Evolutionary conservation across 805 yeast species (phyloP).

Genomic region (Teunomyces gatunensis): DNA sequence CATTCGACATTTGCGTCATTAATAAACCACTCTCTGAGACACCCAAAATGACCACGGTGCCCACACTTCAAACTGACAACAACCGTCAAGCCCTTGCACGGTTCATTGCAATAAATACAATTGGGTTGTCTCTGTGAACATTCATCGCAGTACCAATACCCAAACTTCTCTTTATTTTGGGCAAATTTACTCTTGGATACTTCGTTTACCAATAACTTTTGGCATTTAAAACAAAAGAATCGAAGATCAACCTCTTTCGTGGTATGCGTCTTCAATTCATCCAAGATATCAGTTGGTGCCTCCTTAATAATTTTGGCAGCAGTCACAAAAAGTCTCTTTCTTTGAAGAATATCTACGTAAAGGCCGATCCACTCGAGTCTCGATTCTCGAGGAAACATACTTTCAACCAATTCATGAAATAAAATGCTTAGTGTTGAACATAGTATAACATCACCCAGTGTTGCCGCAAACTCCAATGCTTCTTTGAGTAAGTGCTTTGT

Average conservation of each 20-base stretch:
- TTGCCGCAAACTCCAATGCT: conserved; percentile 52
- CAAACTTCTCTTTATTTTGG: conserved; percentile 39
- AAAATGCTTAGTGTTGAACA: conserved; percentile 56
- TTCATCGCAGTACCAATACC: conserved; percentile 82
- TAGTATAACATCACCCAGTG: conserved; percentile 64
- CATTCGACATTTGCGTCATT: conserved; percentile 65
- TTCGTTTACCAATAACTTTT: conserved; percentile 59
- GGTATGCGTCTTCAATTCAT: conserved; percentile 29
- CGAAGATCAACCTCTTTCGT: conserved; percentile 35
- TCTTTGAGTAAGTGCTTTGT: conserved; percentile 48
- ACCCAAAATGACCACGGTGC: conserved; percentile 80
- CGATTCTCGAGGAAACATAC: conserved; percentile 20
- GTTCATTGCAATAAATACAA: conserved; percentile 78
- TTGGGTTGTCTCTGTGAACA: conserved; percentile 60
- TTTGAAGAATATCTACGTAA: conserved; percentile 54
- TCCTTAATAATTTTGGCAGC: conserved; percentile 55
- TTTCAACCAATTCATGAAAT: conserved; percentile 29
- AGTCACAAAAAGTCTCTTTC: conserved; percentile 50
- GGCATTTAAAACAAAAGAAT: conserved; percentile 62
- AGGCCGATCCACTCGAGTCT: conserved; percentile 55
- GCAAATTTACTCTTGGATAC: conserved; percentile 32
- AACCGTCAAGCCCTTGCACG: conserved; percentile 69
- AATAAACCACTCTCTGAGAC: conserved; percentile 75
- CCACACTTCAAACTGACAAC: conserved; percentile 68
- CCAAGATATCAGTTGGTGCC: conserved; percentile 29